Conservation (phyloP, 2,329 filamentous ascomycete genomes). For the Zasmidium cellare region DNA sequence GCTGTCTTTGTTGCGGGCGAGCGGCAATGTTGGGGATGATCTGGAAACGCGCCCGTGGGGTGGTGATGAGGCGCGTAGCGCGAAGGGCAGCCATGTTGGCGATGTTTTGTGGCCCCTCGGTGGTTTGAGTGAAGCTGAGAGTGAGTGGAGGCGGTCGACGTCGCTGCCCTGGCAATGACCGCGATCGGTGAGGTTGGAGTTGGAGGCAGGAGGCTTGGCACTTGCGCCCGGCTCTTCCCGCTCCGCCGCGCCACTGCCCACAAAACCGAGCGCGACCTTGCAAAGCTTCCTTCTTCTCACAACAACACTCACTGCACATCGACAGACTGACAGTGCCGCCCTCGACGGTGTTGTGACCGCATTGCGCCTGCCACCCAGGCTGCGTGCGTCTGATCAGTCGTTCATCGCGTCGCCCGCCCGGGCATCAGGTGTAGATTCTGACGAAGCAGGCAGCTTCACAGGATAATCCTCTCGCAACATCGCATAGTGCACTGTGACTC, state of each 20-base stretch:
- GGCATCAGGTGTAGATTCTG: conserved; percentile 15
- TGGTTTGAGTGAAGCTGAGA: conserved; percentile 9
- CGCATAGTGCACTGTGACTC: neutral
- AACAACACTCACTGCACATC: conserved; percentile 12
- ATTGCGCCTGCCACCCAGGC: conserved; percentile 17
- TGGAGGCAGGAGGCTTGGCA: neutral
- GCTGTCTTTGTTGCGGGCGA: conserved; percentile 28
- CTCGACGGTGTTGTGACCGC: conserved; percentile 9
- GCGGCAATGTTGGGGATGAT: conserved; percentile 31
- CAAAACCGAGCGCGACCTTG: neutral
- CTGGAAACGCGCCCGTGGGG: conserved; percentile 33
- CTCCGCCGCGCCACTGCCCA: neutral
- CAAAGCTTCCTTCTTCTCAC: conserved; percentile 1
- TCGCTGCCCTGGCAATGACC: conserved; percentile 3
- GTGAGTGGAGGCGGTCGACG: conserved; percentile 3
- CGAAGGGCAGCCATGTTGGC: conserved; percentile 32
- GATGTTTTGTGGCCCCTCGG: conserved; percentile 1
- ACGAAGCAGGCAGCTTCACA: conserved; percentile 6
- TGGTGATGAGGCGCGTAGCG: conserved; percentile 30
- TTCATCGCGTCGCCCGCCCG: conserved; percentile 11
- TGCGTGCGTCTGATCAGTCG: conserved; percentile 12
- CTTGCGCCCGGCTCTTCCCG: neutral
- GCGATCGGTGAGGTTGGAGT: neutral
- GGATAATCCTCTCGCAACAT: neutral
- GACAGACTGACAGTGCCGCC: neutral